These are phyloP conservation scores for Stemphylium vesicarium DNA, from an alignment of 2,329 filamentous ascomycete genomes.

Conservation along the genomic window DNA sequence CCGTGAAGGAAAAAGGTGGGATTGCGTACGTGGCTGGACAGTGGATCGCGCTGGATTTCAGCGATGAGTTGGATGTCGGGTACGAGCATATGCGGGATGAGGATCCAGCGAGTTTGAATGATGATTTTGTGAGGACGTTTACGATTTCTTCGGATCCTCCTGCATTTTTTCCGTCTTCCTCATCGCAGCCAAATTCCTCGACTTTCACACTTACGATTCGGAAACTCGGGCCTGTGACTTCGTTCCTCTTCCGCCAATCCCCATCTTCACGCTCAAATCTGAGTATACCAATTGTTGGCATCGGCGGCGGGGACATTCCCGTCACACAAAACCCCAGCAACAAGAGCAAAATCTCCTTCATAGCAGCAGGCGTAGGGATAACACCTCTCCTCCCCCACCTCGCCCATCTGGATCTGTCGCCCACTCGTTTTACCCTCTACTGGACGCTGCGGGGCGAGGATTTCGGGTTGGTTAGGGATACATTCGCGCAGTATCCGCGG, in stretches of 20 bases:
- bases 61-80: slow-evolving; percentile 70
- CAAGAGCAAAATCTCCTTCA: slow-evolving; percentile 60
- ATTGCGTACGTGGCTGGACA: slow-evolving; percentile 71
- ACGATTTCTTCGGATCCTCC: slow-evolving; percentile 71
- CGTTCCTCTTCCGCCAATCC: slow-evolving; percentile 67
- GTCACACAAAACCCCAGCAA: slow-evolving; percentile 30
- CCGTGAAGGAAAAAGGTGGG: slow-evolving; percentile 46
- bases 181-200: slow-evolving; percentile 34
- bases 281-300: slow-evolving; percentile 62
- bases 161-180: background rate
- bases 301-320: too few relatives aligned
- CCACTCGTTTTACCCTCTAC: slow-evolving; percentile 60
- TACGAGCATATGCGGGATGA: slow-evolving; percentile 85
- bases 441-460: slow-evolving; percentile 73
- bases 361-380: slow-evolving; percentile 83
- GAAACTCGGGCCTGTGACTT: slow-evolving; percentile 72
- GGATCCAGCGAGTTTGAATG: slow-evolving; percentile 80
- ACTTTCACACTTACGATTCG: slow-evolving; percentile 75
- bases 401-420: slow-evolving; percentile 26
- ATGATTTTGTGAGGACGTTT: slow-evolving; percentile 84
- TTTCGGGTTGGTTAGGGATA: slow-evolving; percentile 66
- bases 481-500: slow-evolving; percentile 59
- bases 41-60: slow-evolving; percentile 78
- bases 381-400: slow-evolving; percentile 76
- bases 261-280: slow-evolving; percentile 56